Evolutionary conservation across 2,329 filamentous ascomycete genomes (phyloP).

Genomic region (Aspergillus versicolor): DNA sequence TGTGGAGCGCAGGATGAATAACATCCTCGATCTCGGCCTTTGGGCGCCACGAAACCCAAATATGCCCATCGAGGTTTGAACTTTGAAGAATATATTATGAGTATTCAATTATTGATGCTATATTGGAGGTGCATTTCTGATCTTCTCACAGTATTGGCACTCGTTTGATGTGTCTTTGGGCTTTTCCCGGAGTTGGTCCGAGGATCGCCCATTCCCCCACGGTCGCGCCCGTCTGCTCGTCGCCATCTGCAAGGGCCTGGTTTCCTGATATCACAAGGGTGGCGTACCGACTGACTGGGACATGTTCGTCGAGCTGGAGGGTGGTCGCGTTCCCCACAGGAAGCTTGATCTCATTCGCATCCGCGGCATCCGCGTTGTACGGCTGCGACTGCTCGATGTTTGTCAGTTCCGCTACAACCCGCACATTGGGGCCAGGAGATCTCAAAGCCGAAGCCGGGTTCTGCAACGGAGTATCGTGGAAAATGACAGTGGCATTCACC

Average conservation of each 20-base stretch:
- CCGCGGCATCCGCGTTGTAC: constrained; percentile 33
- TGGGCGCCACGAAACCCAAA: no score
- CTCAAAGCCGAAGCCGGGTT: constrained; percentile 13
- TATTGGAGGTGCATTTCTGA: neutral
- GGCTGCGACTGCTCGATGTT: constrained; percentile 39
- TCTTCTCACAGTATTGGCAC: neutral
- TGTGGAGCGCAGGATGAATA: constrained; percentile 7
- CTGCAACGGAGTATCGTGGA: constrained; percentile 50
- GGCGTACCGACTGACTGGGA: constrained; percentile 40
- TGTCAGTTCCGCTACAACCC: constrained; percentile 17
- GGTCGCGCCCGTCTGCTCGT: constrained; percentile 44
- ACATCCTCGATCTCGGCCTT: neutral
- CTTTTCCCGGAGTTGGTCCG: constrained; percentile 14
- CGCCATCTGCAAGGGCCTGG: constrained; percentile 33
- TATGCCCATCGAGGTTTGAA: neutral
- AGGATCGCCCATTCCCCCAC: constrained; percentile 51
- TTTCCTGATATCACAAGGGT: constrained; percentile 47
- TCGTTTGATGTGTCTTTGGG: neutral
- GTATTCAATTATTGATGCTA: neutral
- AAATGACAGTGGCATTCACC: constrained; percentile 52
- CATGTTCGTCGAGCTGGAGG: constrained; percentile 31
- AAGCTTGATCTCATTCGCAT: constrained; percentile 35
- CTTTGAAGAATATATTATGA: neutral
- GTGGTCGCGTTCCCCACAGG: constrained; percentile 45
- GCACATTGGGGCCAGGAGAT: neutral